A percentile compares a stretch with the other conserved stretches of the same genome.
Evolutionary conservation across 2,329 filamentous ascomycete species (phyloP).

Genomic region (Metarhizium rileyi): DNA sequence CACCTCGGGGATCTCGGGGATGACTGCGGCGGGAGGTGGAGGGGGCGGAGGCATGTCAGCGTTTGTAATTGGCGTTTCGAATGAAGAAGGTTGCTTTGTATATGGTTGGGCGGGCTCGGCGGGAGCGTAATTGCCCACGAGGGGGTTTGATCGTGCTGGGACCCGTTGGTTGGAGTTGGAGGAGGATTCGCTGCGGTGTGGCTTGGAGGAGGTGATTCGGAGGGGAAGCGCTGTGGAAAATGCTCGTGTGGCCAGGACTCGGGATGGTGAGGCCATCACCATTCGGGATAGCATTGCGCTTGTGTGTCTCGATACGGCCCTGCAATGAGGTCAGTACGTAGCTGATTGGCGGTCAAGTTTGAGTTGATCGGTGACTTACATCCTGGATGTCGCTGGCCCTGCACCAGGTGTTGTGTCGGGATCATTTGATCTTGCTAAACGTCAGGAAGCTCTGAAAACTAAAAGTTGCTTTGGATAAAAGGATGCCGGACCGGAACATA

Average conservation of each 20-base stretch:
- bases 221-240: conserved; percentile 24
- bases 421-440: neutral
- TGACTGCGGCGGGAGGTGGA: conserved; percentile 11
- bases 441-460: neutral
- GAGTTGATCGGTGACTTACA: conserved; percentile 9
- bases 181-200: neutral
- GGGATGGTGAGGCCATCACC: conserved; percentile 13
- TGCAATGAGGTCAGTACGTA: conserved; percentile 4
- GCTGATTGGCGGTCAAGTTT: neutral
- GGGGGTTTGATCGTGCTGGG: conserved; percentile 18
- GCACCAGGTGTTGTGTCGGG: neutral
- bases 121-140: conserved; percentile 18
- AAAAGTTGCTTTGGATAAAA: neutral
- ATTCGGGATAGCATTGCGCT: conserved; percentile 22
- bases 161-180: conserved; percentile 1
- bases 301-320: conserved; percentile 20
- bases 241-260: conserved; percentile 13
- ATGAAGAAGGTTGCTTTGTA: neutral
- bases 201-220: conserved; percentile 11
- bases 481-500: conserved; percentile 18
- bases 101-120: conserved; percentile 7
- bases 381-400: conserved; percentile 6
- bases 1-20: neutral
- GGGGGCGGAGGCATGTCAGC: conserved; percentile 13
- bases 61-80: conserved; percentile 3